Evolutionary conservation across 768 basidiomycete species (phyloP).

Genomic region (Stropharia rugosoannulata): DNA sequence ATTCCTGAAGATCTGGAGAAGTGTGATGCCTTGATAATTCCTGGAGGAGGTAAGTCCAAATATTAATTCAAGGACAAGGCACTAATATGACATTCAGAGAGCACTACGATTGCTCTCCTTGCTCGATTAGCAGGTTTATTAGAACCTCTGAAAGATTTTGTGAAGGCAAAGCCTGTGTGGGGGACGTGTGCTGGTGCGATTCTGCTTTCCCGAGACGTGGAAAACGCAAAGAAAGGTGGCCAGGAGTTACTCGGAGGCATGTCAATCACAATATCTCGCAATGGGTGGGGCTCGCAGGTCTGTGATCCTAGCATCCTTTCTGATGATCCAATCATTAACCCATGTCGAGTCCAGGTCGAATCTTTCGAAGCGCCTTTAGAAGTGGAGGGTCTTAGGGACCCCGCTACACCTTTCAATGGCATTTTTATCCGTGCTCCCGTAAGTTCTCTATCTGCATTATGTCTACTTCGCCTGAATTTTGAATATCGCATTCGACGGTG

Average conservation of each 20-base stretch:
- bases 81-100: slow-evolving; percentile 50
- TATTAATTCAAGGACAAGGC: not conserved
- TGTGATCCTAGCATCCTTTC: slow-evolving; percentile 13
- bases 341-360: slow-evolving; percentile 57
- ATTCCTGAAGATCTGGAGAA: slow-evolving; percentile 68
- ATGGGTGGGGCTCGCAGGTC: slow-evolving; percentile 95
- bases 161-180: slow-evolving; percentile 79
- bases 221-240: slow-evolving; percentile 81
- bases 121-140: slow-evolving; percentile 74
- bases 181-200: slow-evolving; percentile 97
- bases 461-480: not conserved
- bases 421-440: slow-evolving; percentile 96
- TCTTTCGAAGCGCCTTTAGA: slow-evolving; percentile 83
- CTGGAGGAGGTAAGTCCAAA: slow-evolving; percentile 69
- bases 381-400: slow-evolving; percentile 60
- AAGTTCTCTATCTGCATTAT: slow-evolving; percentile 21
- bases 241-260: slow-evolving; percentile 86
- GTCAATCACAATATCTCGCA: slow-evolving; percentile 77
- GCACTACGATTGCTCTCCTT: slow-evolving; percentile 85
- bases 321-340: not conserved
- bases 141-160: slow-evolving; percentile 75
- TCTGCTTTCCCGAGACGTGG: slow-evolving; percentile 70
- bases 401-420: slow-evolving; percentile 67
- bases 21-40: slow-evolving; percentile 89
- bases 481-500: not conserved